A percentile compares a stretch with the other conserved stretches of the same genome.
Conservation (phyloP, 2,329 filamentous ascomycete genomes). For the Neocatenulostroma microsporum region DNA sequence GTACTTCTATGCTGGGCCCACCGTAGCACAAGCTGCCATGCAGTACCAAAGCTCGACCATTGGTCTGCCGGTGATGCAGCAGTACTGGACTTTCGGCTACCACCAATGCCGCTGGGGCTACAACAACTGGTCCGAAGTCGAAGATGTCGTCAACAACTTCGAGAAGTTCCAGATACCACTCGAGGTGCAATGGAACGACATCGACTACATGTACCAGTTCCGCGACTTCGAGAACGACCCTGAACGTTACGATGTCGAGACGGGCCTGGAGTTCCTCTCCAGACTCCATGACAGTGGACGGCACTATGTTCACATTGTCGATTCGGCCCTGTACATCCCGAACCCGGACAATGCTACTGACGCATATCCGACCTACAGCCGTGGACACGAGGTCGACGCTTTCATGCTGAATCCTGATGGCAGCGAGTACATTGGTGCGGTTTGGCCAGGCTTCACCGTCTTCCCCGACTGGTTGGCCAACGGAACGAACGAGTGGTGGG, state of each 20-base stretch:
- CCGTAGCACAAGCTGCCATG: too few species aligned
- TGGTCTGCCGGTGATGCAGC: slow-evolving; percentile 68
- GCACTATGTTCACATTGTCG: slow-evolving; percentile 55
- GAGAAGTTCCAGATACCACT: slow-evolving; percentile 52
- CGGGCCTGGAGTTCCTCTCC: slow-evolving; percentile 45
- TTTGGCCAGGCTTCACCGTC: slow-evolving; percentile 12
- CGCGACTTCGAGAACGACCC: slow-evolving; percentile 51
- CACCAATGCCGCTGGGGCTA: slow-evolving; percentile 20
- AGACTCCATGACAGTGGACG: slow-evolving; percentile 47
- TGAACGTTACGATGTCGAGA: slow-evolving; percentile 43
- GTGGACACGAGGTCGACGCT: slow-evolving; percentile 27
- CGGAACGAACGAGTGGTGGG: slow-evolving; percentile 16
- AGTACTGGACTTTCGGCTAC: slow-evolving; percentile 68
- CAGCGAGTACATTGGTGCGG: slow-evolving; percentile 17
- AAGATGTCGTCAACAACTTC: slow-evolving; percentile 48
- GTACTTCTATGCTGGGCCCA: slow-evolving; percentile 59
- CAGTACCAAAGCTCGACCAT: slow-evolving; percentile 59
- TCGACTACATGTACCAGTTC: slow-evolving; percentile 53
- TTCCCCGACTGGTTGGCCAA: slow-evolving; percentile 19
- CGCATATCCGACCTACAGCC: slow-evolving; percentile 41
- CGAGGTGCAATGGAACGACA: slow-evolving; percentile 44
- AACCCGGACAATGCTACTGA: slow-evolving; percentile 63
- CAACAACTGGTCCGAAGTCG: slow-evolving; percentile 50
- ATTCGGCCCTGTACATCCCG: slow-evolving; percentile 61
- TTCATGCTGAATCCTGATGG: slow-evolving; percentile 32